phyloP scores from a whole-genome alignment of 768 basidiomycete species.

The Suillus spraguei region DNA sequence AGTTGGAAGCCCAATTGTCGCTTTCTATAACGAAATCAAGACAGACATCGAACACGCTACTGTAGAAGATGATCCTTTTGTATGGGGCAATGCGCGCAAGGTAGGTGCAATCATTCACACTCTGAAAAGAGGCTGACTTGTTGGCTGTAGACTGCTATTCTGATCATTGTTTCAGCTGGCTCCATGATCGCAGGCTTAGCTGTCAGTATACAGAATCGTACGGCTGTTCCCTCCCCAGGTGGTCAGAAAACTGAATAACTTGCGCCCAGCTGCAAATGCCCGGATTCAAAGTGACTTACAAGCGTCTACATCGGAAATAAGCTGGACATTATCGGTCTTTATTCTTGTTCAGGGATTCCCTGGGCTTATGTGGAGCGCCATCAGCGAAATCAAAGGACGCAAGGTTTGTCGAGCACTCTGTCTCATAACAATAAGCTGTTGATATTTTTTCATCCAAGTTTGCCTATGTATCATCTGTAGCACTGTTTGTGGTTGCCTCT shows the following conservation, averaged over 20 bases:
- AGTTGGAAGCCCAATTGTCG: neutral
- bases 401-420: slow-evolving; percentile 44
- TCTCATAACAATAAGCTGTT: neutral
- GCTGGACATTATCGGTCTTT: slow-evolving; percentile 69
- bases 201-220: slow-evolving; percentile 30
- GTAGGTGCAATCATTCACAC: slow-evolving; percentile 30
- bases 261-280: slow-evolving; percentile 59
- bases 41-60: slow-evolving; percentile 40
- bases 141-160: slow-evolving; percentile 22
- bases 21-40: slow-evolving; percentile 4
- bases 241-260: neutral
- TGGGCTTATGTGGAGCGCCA: slow-evolving; percentile 63
- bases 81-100: slow-evolving; percentile 61
- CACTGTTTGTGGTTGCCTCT: slow-evolving; percentile 57
- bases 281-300: slow-evolving; percentile 64
- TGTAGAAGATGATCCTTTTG: slow-evolving; percentile 64
- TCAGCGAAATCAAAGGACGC: slow-evolving; percentile 74
- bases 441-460: slow-evolving; percentile 35
- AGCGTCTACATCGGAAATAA: slow-evolving; percentile 63
- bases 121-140: neutral
- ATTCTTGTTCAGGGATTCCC: slow-evolving; percentile 70
- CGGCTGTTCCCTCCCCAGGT: slow-evolving; percentile 1
- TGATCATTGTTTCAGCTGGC: slow-evolving; percentile 30
- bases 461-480: slow-evolving; percentile 57
- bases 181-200: slow-evolving; percentile 31